Percentiles rank a stretch among this genome's conserved stretches.
phyloP scores from a whole-genome alignment of 306 rosid genomes.

The Mimosa pudica region DNA sequence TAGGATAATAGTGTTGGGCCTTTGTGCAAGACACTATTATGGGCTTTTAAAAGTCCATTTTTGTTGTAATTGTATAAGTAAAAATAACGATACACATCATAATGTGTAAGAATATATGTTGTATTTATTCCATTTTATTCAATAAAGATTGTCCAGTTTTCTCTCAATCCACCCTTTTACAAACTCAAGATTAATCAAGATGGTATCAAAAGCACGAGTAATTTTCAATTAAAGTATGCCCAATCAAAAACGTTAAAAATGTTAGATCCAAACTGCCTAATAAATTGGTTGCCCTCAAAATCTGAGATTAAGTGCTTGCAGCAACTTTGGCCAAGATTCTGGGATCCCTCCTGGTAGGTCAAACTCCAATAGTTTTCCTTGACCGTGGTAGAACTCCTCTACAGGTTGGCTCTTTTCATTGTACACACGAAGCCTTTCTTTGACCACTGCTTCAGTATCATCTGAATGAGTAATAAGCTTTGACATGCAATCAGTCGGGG shows the following conservation, averaged over 20 bases:
- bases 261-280: conserved; percentile 7
- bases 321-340: conserved; percentile 95
- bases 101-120: too few relatives aligned
- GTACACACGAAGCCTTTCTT: conserved; percentile 79
- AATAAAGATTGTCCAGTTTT: too few relatives aligned
- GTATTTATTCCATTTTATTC: too few relatives aligned
- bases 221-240: background rate
- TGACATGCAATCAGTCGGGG: conserved; percentile 84
- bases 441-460: conserved; percentile 79
- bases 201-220: too few relatives aligned
- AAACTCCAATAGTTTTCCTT: conserved; percentile 81
- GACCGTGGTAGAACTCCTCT: conserved; percentile 76
- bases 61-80: too few relatives aligned
- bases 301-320: conserved; percentile 88
- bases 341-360: conserved; percentile 94
- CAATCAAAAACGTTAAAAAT: background rate
- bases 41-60: too few relatives aligned
- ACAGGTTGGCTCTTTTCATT: conserved; percentile 86
- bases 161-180: too few relatives aligned
- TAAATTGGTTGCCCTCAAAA: conserved; percentile 71
- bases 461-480: conserved; percentile 86
- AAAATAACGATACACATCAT: too few relatives aligned
- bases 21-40: too few relatives aligned
- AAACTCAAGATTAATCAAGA: too few relatives aligned
- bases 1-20: too few relatives aligned